Evolutionary conservation across 768 basidiomycete species (phyloP).

Genomic region (Tylopilus sp.): DNA sequence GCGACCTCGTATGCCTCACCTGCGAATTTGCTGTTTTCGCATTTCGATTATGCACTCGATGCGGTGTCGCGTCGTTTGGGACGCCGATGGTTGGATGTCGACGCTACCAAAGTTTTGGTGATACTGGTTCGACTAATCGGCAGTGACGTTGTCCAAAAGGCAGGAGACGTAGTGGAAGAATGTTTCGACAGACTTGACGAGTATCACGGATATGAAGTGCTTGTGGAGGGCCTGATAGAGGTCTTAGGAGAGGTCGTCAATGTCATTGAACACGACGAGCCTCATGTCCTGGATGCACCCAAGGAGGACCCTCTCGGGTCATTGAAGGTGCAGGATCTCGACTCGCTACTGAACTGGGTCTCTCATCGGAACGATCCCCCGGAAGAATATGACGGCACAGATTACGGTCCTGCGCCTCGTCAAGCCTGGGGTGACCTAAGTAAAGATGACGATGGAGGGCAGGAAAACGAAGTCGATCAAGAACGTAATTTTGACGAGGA

Average conservation of each 20-base stretch:
- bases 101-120: conserved; percentile 85
- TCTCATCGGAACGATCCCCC: conserved; percentile 38
- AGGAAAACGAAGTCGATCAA: conserved; percentile 14
- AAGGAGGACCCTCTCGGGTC: conserved; percentile 16
- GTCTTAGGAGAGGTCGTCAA: conserved; percentile 84
- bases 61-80: conserved; percentile 82
- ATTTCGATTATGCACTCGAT: conserved; percentile 96
- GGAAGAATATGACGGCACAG: conserved; percentile 39
- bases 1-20: conserved; percentile 85
- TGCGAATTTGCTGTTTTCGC: conserved; percentile 83
- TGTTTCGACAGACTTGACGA: conserved; percentile 96
- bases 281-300: conserved; percentile 20
- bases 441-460: conserved; percentile 21
- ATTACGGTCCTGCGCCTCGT: conserved; percentile 60
- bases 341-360: conserved; percentile 66
- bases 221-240: conserved; percentile 85
- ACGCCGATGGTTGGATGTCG: conserved; percentile 76
- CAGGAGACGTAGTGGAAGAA: conserved; percentile 94
- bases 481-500: conserved; percentile 36
- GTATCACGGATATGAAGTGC: conserved; percentile 85
- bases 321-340: conserved; percentile 37
- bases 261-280: conserved; percentile 61
- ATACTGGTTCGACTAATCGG: conserved; percentile 87
- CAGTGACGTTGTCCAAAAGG: conserved; percentile 78
- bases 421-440: conserved; percentile 50